phyloP scores from a whole-genome alignment of 305 asterid species.

The Striga hermonthica region DNA sequence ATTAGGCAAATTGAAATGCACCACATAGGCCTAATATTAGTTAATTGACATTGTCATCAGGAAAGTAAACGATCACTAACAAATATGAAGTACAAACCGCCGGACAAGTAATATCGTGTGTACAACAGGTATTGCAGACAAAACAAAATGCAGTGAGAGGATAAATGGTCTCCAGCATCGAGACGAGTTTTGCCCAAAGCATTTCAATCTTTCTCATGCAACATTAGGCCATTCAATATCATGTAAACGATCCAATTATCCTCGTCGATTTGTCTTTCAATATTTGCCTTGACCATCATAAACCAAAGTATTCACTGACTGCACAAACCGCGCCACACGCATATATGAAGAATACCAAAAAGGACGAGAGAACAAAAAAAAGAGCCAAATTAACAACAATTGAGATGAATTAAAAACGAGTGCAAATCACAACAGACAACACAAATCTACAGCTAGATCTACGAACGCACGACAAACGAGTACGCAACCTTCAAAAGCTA shows the following conservation, averaged over 20 bases:
- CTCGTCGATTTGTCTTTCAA: background rate
- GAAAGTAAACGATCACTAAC: background rate
- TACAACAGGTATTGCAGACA: too few relatives aligned
- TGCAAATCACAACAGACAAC: background rate
- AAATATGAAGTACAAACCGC: background rate
- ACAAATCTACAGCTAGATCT: slow-evolving; percentile 27
- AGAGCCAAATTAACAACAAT: background rate
- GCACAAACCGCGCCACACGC: background rate
- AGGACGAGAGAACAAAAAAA: background rate
- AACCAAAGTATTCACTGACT: background rate
- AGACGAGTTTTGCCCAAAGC: background rate
- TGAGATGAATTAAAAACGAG: slow-evolving; percentile 23
- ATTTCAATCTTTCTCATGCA: slow-evolving; percentile 6
- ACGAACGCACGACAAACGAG: slow-evolving; percentile 9
- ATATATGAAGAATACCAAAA: background rate
- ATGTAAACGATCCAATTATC: background rate
- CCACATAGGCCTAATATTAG: background rate
- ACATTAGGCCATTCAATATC: background rate
- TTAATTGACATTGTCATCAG: background rate
- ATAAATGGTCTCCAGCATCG: too few relatives aligned
- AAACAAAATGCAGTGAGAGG: too few relatives aligned
- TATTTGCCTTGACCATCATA: slow-evolving; percentile 2
- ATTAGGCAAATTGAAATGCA: too few relatives aligned
- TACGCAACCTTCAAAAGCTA: slow-evolving; percentile 14
- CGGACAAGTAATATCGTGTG: background rate